Percentiles rank a stretch among this genome's conserved stretches.
These are phyloP conservation scores for Pontederia crassipes DNA, from an alignment of 176 grass and related monocot species.

Conservation along the genomic window DNA sequence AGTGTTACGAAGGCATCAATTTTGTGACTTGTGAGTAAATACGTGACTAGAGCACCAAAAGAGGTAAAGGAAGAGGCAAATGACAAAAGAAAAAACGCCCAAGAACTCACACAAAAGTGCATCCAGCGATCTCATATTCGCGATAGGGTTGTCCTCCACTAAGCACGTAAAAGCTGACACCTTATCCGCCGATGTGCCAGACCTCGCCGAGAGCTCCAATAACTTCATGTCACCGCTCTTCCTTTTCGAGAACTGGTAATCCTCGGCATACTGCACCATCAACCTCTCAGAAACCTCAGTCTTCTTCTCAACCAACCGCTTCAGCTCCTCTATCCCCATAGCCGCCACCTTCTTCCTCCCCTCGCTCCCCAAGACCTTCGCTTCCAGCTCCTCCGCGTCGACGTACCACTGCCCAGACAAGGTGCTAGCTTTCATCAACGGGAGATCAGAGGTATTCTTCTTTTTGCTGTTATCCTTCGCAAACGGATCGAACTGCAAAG, in stretches of 20 bases:
- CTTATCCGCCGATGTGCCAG: constrained; percentile 83
- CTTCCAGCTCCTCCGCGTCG: constrained; percentile 57
- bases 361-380: constrained; percentile 29
- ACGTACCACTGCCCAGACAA: constrained; percentile 60
- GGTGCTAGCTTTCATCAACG: constrained; percentile 37
- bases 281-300: constrained; percentile 64
- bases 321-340: constrained; percentile 34
- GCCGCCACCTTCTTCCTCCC: constrained; percentile 8
- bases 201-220: constrained; percentile 66
- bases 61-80: neutral
- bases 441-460: constrained; percentile 2
- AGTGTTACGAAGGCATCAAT: too few species aligned
- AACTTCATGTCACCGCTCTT: constrained; percentile 67
- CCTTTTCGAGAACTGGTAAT: constrained; percentile 48
- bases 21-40: too few species aligned
- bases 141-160: constrained; percentile 83
- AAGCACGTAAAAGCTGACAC: constrained; percentile 87
- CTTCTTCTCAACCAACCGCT: constrained; percentile 45
- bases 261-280: constrained; percentile 49
- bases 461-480: neutral
- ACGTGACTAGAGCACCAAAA: neutral
- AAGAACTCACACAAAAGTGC: constrained; percentile 67
- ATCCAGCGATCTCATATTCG: constrained; percentile 80
- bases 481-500: constrained; percentile 27
- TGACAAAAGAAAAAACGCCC: neutral